Evolutionary conservation across 2,329 filamentous ascomycete genomes (phyloP), one percentile per base, ranked within the genome.

Genomic region (Aspergillus udagawae): DNA sequence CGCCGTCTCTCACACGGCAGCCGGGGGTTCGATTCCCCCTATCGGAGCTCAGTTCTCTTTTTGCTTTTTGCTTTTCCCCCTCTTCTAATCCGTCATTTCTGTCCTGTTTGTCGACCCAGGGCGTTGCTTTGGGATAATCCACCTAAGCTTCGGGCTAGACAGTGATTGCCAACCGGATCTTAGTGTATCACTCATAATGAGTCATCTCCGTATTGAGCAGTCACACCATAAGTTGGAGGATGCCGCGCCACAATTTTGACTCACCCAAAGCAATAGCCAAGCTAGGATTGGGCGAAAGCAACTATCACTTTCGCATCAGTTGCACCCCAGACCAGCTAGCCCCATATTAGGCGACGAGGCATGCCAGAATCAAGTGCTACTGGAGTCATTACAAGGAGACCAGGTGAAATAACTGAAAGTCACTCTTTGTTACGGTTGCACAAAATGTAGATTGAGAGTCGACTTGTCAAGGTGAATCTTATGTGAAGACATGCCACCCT

Each of bases 1-100:
- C 58, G 57, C 51, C 49, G 60, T 63, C 61, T 63, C 62, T 68
- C 67, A 67, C 65, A 65, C 64, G 57, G 59, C 64, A 66, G 64
- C 64, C 52, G 35, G 64, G 64, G 63, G 63, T 66, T 65, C 63
- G 63, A 66, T 66, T 66, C 60, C 63, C 63, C 64, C 35, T 57
- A 58, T 65, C 62, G 64, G 64, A 66, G 53, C 23, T 41, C 3
- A 27, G 21, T 29, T 17, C 25, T 38, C 49, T 28, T 55, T 56
- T 53, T 25, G 25, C n/a, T 14, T 58, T 45, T 44, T n/a, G 10
- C 9, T 38, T 54, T 25, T 23, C 47, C 14, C 2, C 53, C 25
- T 51, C 28, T 17, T 9, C 23, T 32, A 21, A 14, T 6, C 8
- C 12, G 12, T 12, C 28, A 10, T 45, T 45, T 21, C 8, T 21